phyloP scores from a whole-genome alignment of 2,329 filamentous ascomycete species.

The Phoma herbarum region DNA sequence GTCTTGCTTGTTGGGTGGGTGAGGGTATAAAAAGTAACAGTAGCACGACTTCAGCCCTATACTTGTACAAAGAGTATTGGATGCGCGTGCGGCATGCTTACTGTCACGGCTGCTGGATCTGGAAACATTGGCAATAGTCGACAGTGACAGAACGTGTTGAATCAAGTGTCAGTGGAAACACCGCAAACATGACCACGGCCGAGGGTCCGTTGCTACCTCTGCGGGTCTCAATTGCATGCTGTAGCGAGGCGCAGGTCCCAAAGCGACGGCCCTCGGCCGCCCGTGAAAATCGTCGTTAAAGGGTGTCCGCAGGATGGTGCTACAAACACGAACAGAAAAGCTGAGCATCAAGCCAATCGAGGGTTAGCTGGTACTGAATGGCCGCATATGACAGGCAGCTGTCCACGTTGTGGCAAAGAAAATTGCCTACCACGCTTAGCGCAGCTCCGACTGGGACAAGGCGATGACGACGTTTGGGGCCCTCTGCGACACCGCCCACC shows the following conservation, averaged over 20 bases:
- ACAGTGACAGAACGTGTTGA: slow-evolving; percentile 4
- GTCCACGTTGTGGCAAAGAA: slow-evolving; percentile 32
- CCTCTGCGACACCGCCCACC: slow-evolving; percentile 29
- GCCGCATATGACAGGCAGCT: slow-evolving; percentile 9
- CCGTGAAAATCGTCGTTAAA: slow-evolving; percentile 13
- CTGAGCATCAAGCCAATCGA: slow-evolving; percentile 13
- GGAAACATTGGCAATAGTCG: not conserved
- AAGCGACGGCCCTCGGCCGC: slow-evolving; percentile 7
- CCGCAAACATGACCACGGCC: slow-evolving; percentile 5
- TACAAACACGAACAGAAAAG: slow-evolving; percentile 13
- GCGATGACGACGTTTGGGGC: slow-evolving; percentile 24
- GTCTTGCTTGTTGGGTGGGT: slow-evolving; percentile 4
- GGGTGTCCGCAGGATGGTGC: slow-evolving; percentile 4
- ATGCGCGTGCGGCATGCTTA: slow-evolving; percentile 10
- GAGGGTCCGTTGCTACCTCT: slow-evolving; percentile 16
- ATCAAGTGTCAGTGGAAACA: slow-evolving; percentile 3
- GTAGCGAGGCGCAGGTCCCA: slow-evolving; percentile 24
- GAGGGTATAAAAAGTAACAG: slow-evolving; percentile 22
- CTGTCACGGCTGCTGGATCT: not conserved
- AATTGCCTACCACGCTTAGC: slow-evolving; percentile 16
- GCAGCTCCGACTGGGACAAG: slow-evolving; percentile 16
- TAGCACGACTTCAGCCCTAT: slow-evolving; percentile 17
- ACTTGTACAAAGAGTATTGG: slow-evolving; percentile 21
- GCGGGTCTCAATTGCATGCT: slow-evolving; percentile 18
- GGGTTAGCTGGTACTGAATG: not conserved